Conservation (phyloP, 345 rosid species). For the Barbarea vulgaris region DNA sequence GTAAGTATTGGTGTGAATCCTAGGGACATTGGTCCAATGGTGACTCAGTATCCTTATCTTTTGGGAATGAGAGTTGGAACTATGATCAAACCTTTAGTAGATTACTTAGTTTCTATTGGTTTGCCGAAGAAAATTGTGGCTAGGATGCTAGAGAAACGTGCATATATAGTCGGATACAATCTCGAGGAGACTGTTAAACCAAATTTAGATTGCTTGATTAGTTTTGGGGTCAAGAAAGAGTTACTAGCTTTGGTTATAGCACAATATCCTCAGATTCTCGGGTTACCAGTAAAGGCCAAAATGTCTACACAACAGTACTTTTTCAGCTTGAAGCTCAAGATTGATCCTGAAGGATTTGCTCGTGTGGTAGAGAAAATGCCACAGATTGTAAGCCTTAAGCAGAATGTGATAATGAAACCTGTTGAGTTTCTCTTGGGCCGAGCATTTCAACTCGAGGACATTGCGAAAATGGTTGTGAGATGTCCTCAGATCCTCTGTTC, state of each 20-base stretch:
- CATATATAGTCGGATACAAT: constrained; percentile 78
- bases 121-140: constrained; percentile 78
- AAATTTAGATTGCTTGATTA: constrained; percentile 76
- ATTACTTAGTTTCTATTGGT: constrained; percentile 70
- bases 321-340: constrained; percentile 79
- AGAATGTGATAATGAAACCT: constrained; percentile 78
- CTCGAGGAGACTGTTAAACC: constrained; percentile 90
- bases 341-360: constrained; percentile 82
- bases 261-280: constrained; percentile 81
- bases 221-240: constrained; percentile 77
- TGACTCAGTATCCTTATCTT: constrained; percentile 82
- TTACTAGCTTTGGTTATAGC: constrained; percentile 59
- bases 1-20: constrained; percentile 91
- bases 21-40: constrained; percentile 95
- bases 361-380: constrained; percentile 86
- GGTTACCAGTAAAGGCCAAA: constrained; percentile 85
- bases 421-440: constrained; percentile 76
- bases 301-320: constrained; percentile 87
- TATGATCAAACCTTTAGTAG: constrained; percentile 76
- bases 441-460: constrained; percentile 59
- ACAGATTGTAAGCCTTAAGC: constrained; percentile 81
- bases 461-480: constrained; percentile 72
- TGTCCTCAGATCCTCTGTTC: constrained; percentile 78
- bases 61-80: constrained; percentile 97
- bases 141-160: constrained; percentile 87